Conservation (phyloP, 306 rosid species). For the Crotalaria pallida region DNA sequence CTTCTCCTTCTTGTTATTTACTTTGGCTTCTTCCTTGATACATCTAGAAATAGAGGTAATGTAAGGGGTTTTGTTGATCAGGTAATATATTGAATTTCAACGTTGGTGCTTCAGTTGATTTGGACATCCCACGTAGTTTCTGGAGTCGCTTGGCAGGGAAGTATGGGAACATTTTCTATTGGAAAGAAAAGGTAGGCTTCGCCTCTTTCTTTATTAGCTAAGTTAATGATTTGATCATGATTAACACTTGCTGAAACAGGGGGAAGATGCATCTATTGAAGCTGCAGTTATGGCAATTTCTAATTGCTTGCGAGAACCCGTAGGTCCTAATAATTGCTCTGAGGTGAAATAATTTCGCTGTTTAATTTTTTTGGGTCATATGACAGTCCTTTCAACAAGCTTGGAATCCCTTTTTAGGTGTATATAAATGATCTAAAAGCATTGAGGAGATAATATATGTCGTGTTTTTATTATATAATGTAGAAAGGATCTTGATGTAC, state of each 20-base stretch:
- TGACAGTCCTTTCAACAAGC: no score
- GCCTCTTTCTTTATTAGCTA: neutral
- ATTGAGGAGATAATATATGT: neutral
- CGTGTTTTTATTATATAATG: neutral
- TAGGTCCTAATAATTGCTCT: no score
- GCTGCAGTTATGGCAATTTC: conserved; percentile 74
- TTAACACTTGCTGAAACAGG: conserved; percentile 43
- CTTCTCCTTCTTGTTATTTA: neutral
- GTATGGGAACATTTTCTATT: conserved; percentile 88
- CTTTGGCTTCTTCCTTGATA: neutral
- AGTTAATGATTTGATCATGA: neutral
- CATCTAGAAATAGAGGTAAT: neutral
- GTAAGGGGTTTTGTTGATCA: conserved; percentile 28
- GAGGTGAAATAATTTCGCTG: no score
- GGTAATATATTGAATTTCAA: conserved; percentile 94
- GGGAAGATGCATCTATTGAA: conserved; percentile 92
- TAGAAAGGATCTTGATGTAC: neutral
- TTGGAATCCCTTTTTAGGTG: conserved; percentile 1
- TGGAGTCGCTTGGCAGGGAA: conserved; percentile 98
- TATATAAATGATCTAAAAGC: conserved; percentile 1
- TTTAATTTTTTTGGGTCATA: no score
- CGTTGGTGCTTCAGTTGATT: no score
- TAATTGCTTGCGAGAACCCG: no score
- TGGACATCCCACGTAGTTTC: conserved; percentile 87
- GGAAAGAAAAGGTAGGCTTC: conserved; percentile 78